Evolutionary conservation across 1,284 basidiomycete species (phyloP), one percentile per base, ranked within the genome.

Genomic region (Trichosporon coremiiforme): DNA sequence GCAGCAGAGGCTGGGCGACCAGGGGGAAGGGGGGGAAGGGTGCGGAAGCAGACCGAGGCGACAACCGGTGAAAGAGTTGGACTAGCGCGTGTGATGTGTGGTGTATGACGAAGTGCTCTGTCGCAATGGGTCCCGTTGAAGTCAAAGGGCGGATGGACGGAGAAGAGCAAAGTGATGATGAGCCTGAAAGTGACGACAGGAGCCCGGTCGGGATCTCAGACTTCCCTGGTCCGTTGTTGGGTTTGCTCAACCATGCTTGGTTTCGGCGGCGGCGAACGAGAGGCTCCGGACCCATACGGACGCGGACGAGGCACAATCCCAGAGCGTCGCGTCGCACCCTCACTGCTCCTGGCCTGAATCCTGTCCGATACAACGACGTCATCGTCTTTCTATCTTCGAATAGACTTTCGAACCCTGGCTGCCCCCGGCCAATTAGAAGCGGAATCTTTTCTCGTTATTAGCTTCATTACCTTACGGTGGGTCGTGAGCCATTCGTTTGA

Each of bases 251-350:
- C 25, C 25, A 25, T 25, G 25, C 25, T 25, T 25, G 25, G 25
- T 25, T 25, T 25, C 25, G 25, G 25, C 50, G 50, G 50, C 50
- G 50, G 50, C 50, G 22, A 53, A 25, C 20, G 50, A 53, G 50
- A 53, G 50, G 9, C 8, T 17, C 41, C 36, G 17, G 45, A 17
- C 45, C 10, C 45, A 47, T 47, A 13, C n/a, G 50, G 50, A 53
- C 50, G 50, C 50, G 50, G 50, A 53, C 22, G 22, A 53, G 50
- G 50, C 50, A 53, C 50, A 20, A 53, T 25, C n/a, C 50, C 50
- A 53, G 50, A 53, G 50, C 50, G 50, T 53, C 50, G 50, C 50
- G 22, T 53, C 50, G 50, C 20, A 25, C n/a, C n/a, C 20, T 20
- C 25, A 25, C 25, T 25, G 25, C 6, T 20, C 45, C 45, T 5